Evolutionary conservation across 192 early-diverging fungal species (phyloP).

Genomic region (Dimargaris verticillata): DNA sequence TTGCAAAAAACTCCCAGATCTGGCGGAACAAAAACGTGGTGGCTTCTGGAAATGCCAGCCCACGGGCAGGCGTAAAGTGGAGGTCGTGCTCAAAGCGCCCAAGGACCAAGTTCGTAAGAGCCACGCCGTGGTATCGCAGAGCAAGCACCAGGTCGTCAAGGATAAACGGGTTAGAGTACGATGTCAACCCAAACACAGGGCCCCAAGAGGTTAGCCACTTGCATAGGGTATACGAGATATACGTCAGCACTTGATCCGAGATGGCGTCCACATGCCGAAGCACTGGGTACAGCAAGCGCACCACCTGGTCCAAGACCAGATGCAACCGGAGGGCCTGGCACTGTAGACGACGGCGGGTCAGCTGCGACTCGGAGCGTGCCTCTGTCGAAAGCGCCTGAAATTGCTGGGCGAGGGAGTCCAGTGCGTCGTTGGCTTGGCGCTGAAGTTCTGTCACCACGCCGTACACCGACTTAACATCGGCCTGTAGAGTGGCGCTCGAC

Average conservation of each 20-base stretch:
- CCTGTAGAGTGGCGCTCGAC: not conserved
- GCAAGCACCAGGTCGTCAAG: not conserved
- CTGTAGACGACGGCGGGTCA: not conserved
- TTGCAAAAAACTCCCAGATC: not conserved
- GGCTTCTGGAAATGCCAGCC: not conserved
- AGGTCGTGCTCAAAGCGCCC: conserved; percentile 4
- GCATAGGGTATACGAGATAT: not conserved
- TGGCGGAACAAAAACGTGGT: not conserved
- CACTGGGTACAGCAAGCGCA: not conserved
- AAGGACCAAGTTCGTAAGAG: not conserved
- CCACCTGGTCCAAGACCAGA: not conserved
- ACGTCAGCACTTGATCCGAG: not conserved
- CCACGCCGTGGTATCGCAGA: not conserved
- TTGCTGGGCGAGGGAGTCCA: not conserved
- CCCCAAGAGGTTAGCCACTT: not conserved
- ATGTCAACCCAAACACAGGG: not conserved
- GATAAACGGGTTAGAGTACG: not conserved
- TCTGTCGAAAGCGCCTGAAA: not conserved
- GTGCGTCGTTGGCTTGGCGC: not conserved
- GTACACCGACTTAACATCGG: not conserved
- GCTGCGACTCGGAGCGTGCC: not conserved
- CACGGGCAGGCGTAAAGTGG: not conserved
- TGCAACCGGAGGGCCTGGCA: not conserved
- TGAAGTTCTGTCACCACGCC: not conserved
- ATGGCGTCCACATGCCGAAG: not conserved